A percentile compares a stretch with the other conserved stretches of the same genome.
Conservation (phyloP, 768 basidiomycete genomes). For the Psilocybe tampanensis region DNA sequence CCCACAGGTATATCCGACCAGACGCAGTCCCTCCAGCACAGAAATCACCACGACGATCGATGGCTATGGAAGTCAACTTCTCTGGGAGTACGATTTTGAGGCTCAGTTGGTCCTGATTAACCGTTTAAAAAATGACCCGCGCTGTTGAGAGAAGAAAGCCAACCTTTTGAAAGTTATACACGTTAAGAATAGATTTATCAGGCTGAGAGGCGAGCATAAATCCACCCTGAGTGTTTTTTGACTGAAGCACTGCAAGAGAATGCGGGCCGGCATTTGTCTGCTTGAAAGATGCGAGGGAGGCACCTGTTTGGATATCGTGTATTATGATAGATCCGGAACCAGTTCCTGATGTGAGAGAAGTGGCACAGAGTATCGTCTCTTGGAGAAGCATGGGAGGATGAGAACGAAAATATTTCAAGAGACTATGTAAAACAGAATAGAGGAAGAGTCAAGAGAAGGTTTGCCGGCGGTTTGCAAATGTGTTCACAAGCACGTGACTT, state of each 20-base stretch:
- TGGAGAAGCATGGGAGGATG: constrained; percentile 57
- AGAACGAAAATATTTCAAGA: constrained; percentile 9
- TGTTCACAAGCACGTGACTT: constrained; percentile 28
- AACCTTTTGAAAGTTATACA: constrained; percentile 95
- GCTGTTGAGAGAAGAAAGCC: constrained; percentile 13
- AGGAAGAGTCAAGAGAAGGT: too few species aligned
- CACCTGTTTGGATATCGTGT: constrained; percentile 82
- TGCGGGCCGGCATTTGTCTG: constrained; percentile 69
- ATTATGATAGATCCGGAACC: constrained; percentile 69
- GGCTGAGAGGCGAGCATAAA: constrained; percentile 83
- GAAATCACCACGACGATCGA: constrained; percentile 72
- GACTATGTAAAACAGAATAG: not conserved
- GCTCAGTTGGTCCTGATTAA: constrained; percentile 80
- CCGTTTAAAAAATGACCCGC: not conserved
- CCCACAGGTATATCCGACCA: constrained; percentile 95
- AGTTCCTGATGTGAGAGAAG: constrained; percentile 46
- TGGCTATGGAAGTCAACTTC: constrained; percentile 77
- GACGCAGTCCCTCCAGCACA: constrained; percentile 88
- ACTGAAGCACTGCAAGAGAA: constrained; percentile 70
- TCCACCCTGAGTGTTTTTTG: constrained; percentile 76
- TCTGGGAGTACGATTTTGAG: constrained; percentile 89
- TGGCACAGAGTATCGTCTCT: constrained; percentile 68
- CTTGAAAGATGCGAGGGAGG: constrained; percentile 84
- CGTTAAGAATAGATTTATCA: constrained; percentile 86
- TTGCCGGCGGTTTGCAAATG: too few species aligned